phyloP scores from a whole-genome alignment of 2,329 filamentous ascomycete species.

The Penicillium sp. region DNA sequence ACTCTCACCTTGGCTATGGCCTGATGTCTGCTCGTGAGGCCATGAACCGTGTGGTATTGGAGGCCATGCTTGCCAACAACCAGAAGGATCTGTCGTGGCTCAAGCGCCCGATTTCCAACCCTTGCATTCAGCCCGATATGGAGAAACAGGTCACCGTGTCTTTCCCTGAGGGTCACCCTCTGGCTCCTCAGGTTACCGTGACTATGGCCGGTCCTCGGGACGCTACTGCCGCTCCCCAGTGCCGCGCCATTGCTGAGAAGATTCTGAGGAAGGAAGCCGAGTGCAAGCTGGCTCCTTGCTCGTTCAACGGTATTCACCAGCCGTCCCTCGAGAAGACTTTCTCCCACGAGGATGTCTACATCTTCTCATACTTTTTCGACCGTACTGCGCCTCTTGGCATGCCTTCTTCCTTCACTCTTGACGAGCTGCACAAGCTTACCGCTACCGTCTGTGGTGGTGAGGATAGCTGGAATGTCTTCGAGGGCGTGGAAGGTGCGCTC shows the following conservation, averaged over 20 bases:
- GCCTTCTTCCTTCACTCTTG: slow-evolving; percentile 94
- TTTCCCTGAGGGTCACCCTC: slow-evolving; percentile 64
- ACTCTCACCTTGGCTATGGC: slow-evolving; percentile 96
- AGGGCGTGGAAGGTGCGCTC: slow-evolving; percentile 72
- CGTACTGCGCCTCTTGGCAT: slow-evolving; percentile 91
- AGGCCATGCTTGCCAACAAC: slow-evolving; percentile 66
- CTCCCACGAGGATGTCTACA: slow-evolving; percentile 84
- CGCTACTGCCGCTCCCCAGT: slow-evolving; percentile 73
- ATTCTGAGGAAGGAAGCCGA: slow-evolving; percentile 83
- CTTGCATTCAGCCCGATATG: slow-evolving; percentile 83
- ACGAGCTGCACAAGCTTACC: slow-evolving; percentile 84
- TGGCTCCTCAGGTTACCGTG: slow-evolving; percentile 67
- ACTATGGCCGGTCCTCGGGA: slow-evolving; percentile 85
- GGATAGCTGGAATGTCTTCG: slow-evolving; percentile 77
- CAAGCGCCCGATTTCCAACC: slow-evolving; percentile 71
- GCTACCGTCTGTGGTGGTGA: slow-evolving; percentile 81
- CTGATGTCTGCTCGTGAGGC: slow-evolving; percentile 92
- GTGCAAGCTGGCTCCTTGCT: slow-evolving; percentile 87
- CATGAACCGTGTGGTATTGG: slow-evolving; percentile 74
- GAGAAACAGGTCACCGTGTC: slow-evolving; percentile 71
- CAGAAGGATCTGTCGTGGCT: slow-evolving; percentile 68
- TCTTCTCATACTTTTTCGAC: slow-evolving; percentile 98
- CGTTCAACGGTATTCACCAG: slow-evolving; percentile 97
- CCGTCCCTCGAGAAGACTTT: slow-evolving; percentile 92
- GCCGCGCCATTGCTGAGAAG: slow-evolving; percentile 85